Base-by-base conservation (phyloP, 257 asterid species). In the Jacaranda mimosifolia region DNA sequence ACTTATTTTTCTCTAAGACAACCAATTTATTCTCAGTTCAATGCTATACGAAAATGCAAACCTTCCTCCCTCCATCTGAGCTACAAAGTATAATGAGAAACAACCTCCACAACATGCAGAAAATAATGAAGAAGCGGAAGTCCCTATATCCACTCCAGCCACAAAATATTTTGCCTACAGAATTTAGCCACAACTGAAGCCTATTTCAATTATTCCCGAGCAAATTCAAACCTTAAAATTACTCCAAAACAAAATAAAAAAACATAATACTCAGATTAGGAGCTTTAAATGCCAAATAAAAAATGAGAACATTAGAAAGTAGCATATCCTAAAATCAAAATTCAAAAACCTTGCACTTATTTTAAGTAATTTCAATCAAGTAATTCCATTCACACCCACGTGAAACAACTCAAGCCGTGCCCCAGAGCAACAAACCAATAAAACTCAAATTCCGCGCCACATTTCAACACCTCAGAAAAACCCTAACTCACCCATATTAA, bases 401-500 rank as follows among this genome's bases (percentile, higher is more conserved):
- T 3, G 71, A 26, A 38, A 56, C n/a, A 56, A 32, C 32, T 19
- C 55, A 21, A 10, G 1, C 55, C 70, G 15, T 21, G 12, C 74
- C 64, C 68, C 46, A 5, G 63, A 55, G 14, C 21, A 36, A 14
- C 52, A 45, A 49, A 35, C 7, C 57, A 55, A 19, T 10, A 8
- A 11, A 70, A 49, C 35, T 2, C 52, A 66, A 69, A n/a, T 52
- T 66, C 62, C 39, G 26, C 39, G 3, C 74, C 46, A 42, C 65
- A 68, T 42, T 76, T 52, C 80, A 63, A 46, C 19, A 51, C 74
- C 57, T 52, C 70, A 42, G 69, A 82, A 56, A 82, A 89, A 81
- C 88, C 91, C 91, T 87, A 89, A 78, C 19, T 69, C 10, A 32
- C 52, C 65, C 15, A 35, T 5, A 13, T 73, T 26, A 4, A 19